phyloP scores from a whole-genome alignment of 164 flowering plant species.

The Hamamelis virginiana region DNA sequence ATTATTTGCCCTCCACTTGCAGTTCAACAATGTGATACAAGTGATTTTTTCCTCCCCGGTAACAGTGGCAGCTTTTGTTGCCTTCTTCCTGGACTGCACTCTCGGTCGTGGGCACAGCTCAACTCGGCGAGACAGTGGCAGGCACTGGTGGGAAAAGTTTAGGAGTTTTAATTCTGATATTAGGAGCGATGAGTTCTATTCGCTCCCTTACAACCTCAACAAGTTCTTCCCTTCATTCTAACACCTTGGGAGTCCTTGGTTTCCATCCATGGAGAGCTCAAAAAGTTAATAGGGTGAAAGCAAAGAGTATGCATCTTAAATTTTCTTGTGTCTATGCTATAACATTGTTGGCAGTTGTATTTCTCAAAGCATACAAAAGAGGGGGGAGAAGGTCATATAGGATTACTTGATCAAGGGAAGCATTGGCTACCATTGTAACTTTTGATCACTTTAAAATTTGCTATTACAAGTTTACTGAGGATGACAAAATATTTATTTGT shows the following conservation, averaged over 20 bases:
- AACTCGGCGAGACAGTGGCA: constrained; percentile 67
- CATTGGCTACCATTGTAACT: too few relatives aligned
- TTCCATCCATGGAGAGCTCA: too few relatives aligned
- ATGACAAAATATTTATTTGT: too few relatives aligned
- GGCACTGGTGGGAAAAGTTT: constrained; percentile 92
- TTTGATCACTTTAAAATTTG: too few relatives aligned
- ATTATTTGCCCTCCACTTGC: constrained; percentile 18
- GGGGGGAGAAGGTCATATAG: too few relatives aligned
- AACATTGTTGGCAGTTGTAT: too few relatives aligned
- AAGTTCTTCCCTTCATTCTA: constrained; percentile 81
- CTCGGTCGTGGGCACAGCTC: constrained; percentile 42
- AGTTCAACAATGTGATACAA: constrained; percentile 74
- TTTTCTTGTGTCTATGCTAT: too few relatives aligned
- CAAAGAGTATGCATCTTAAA: too few relatives aligned
- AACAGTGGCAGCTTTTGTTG: constrained; percentile 62
- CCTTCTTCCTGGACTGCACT: constrained; percentile 66
- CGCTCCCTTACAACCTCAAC: constrained; percentile 74
- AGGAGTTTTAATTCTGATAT: constrained; percentile 50
- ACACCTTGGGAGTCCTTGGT: background rate
- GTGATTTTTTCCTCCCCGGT: constrained; percentile 87
- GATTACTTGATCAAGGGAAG: too few relatives aligned
- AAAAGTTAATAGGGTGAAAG: too few relatives aligned
- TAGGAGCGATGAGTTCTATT: constrained; percentile 82
- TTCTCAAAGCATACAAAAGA: too few relatives aligned
- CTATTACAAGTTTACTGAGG: too few relatives aligned